These are phyloP conservation scores for Purpureocillium takamizusanense DNA, from an alignment of 2,329 filamentous ascomycete species.

Conservation along the genomic window DNA sequence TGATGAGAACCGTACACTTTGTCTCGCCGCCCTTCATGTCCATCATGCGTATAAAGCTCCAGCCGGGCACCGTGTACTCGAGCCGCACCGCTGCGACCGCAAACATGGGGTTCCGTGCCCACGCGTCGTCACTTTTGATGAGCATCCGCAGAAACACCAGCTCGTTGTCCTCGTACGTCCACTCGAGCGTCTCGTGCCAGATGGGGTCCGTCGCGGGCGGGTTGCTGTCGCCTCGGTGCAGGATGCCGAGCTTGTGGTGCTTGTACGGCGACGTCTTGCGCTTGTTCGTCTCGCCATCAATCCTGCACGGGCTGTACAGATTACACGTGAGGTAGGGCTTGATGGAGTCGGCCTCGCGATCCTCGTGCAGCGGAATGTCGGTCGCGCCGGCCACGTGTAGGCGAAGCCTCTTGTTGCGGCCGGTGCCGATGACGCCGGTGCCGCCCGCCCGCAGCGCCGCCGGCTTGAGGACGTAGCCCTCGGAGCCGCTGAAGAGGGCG, in stretches of 20 bases:
- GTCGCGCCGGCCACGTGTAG: conserved; percentile 55
- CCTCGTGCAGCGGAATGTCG: conserved; percentile 45
- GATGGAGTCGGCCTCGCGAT: conserved; percentile 41
- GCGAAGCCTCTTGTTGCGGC: conserved; percentile 38
- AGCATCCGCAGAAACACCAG: conserved; percentile 55
- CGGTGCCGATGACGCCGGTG: conserved; percentile 35
- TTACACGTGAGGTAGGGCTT: conserved; percentile 59
- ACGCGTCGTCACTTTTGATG: conserved; percentile 59
- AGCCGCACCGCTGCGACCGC: conserved; percentile 52
- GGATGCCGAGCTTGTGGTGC: conserved; percentile 45
- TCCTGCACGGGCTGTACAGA: conserved; percentile 47
- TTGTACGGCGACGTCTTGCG: conserved; percentile 53
- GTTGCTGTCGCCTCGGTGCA: conserved; percentile 46
- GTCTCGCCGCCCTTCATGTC: conserved; percentile 58
- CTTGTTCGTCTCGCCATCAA: conserved; percentile 20
- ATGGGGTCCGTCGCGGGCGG: conserved; percentile 51
- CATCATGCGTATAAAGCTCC: conserved; percentile 56
- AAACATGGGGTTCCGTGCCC: conserved; percentile 52
- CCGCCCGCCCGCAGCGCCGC: conserved; percentile 48
- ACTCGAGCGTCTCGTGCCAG: conserved; percentile 58
- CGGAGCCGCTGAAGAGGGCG: conserved; percentile 55
- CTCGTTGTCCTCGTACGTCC: conserved; percentile 61
- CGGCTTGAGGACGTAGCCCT: conserved; percentile 59
- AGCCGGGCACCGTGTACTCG: conserved; percentile 44
- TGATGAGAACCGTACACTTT: conserved; percentile 50